Conservation (phyloP, 2,329 filamentous ascomycete species). For the Penicillium brevicompactum region DNA sequence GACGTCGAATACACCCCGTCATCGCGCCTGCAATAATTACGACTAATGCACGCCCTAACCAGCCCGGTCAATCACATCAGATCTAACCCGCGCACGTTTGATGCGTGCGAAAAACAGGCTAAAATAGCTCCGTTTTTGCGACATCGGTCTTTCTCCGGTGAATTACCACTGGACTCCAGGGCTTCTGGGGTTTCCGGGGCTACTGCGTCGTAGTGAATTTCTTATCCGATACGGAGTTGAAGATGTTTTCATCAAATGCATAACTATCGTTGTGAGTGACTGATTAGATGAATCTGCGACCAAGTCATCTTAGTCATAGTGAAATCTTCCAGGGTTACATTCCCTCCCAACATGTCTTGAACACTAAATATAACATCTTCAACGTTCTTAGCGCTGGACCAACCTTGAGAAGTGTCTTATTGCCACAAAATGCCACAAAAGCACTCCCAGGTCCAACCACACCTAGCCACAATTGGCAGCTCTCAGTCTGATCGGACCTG, state of each 20-base stretch:
- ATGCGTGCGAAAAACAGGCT: conserved; percentile 17
- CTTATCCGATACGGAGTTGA: background rate
- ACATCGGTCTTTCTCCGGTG: conserved; percentile 22
- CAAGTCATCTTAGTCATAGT: too few species aligned
- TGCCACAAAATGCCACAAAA: background rate
- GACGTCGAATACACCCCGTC: background rate
- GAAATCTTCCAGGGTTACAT: background rate
- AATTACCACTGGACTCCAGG: background rate
- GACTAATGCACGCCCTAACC: conserved; percentile 24
- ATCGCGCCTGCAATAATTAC: conserved; percentile 12
- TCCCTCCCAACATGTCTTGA: background rate
- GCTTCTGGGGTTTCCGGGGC: background rate
- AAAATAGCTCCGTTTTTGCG: conserved; percentile 8
- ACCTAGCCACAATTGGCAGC: conserved; percentile 7
- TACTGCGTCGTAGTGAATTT: background rate
- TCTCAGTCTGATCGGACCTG: conserved; percentile 2
- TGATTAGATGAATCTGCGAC: too few species aligned
- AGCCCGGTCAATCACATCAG: conserved; percentile 26
- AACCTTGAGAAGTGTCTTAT: background rate
- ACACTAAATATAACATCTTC: conserved; percentile 8
- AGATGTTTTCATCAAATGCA: too few species aligned
- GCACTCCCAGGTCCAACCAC: conserved; percentile 11
- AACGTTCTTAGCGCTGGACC: conserved; percentile 1
- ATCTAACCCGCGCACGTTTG: conserved; percentile 24
- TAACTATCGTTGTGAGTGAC: background rate